phyloP scores from a whole-genome alignment of 495 filamentous ascomycete species.

The Aspergillus haitiensis region DNA sequence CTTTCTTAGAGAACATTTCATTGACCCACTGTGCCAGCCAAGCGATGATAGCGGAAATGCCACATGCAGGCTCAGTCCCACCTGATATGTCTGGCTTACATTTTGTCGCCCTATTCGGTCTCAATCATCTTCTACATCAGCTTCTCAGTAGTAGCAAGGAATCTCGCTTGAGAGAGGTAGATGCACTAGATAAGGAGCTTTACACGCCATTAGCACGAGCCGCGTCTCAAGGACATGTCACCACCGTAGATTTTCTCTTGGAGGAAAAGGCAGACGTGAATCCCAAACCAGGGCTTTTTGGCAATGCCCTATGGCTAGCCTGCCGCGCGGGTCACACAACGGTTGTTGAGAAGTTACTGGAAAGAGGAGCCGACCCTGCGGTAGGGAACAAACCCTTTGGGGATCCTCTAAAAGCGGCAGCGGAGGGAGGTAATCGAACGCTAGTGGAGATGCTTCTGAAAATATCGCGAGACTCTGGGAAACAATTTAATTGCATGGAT shows the following conservation, averaged over 20 bases:
- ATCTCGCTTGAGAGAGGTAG: neutral
- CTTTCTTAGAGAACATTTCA: neutral
- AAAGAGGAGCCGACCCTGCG: neutral
- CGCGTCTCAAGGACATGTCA: neutral
- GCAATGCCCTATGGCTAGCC: neutral
- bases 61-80: neutral
- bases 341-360: neutral
- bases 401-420: neutral
- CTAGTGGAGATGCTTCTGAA: neutral
- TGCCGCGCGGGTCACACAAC: neutral
- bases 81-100: neutral
- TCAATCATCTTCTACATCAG: neutral
- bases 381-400: neutral
- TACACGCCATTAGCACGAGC: neutral
- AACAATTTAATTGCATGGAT: neutral
- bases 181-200: neutral
- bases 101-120: neutral
- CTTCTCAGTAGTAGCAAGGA: neutral
- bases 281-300: neutral
- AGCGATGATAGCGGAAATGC: neutral
- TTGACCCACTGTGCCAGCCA: neutral
- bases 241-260: neutral
- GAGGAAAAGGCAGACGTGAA: neutral
- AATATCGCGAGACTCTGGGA: neutral
- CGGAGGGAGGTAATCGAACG: neutral